These are phyloP conservation scores for Scytalidium lignicola DNA, from an alignment of 2,329 filamentous ascomycete species.

Conservation along the genomic window DNA sequence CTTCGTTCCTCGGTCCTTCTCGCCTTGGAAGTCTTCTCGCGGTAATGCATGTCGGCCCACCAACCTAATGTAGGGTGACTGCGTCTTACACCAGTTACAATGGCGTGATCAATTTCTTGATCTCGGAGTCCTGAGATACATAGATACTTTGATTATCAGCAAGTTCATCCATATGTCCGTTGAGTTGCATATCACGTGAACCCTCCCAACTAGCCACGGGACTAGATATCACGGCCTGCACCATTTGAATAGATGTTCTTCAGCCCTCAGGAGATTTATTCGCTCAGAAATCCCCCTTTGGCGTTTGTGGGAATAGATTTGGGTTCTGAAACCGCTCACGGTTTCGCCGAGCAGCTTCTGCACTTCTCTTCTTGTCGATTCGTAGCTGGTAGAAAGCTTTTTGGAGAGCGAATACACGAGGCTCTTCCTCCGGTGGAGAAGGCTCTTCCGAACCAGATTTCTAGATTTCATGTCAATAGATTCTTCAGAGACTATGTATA, in stretches of 20 bases:
- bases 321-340: slow-evolving; percentile 75
- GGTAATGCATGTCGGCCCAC: not conserved
- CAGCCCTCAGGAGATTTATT: not conserved
- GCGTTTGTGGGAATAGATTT: slow-evolving; percentile 78
- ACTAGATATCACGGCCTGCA: not conserved
- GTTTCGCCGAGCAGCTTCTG: slow-evolving; percentile 75
- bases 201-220: too few species aligned
- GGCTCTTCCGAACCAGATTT: slow-evolving; percentile 12
- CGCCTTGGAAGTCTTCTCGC: not conserved
- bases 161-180: too few species aligned
- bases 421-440: slow-evolving; percentile 52
- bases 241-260: not conserved
- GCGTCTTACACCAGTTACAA: not conserved
- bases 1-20: not conserved
- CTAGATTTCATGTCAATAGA: slow-evolving; percentile 10
- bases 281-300: slow-evolving; percentile 43
- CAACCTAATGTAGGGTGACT: not conserved
- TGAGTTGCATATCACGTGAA: too few species aligned
- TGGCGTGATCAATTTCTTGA: not conserved
- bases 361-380: slow-evolving; percentile 69
- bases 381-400: slow-evolving; percentile 87
- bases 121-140: not conserved
- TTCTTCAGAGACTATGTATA: slow-evolving; percentile 1
- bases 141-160: not conserved
- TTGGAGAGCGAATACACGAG: slow-evolving; percentile 78